Conservation (phyloP, 345 rosid species). For the Lepidium africanum region DNA sequence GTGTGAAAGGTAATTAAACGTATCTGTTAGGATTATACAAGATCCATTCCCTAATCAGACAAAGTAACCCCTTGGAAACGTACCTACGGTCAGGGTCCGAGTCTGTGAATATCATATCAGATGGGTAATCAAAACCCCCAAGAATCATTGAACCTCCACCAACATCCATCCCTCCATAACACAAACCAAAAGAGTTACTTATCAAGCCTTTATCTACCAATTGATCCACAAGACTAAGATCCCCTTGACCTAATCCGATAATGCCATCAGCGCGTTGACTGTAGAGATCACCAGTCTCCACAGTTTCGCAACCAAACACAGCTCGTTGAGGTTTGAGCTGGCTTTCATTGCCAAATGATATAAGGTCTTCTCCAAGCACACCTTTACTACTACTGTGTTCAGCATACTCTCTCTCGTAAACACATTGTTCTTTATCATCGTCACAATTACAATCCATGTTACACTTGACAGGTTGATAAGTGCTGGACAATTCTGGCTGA, state of each 20-base stretch:
- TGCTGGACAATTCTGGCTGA: conserved; percentile 63
- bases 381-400: conserved; percentile 92
- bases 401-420: conserved; percentile 84
- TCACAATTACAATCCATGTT: conserved; percentile 73
- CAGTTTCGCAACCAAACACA: conserved; percentile 82
- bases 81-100: conserved; percentile 82
- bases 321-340: conserved; percentile 68
- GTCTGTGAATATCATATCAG: conserved; percentile 59
- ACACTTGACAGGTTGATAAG: conserved; percentile 72
- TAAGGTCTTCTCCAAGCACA: conserved; percentile 67
- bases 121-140: conserved; percentile 60
- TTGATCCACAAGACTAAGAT: conserved; percentile 84
- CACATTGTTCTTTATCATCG: conserved; percentile 43
- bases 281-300: conserved; percentile 88
- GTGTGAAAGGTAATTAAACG: conserved; percentile 61
- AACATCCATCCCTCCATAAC: conserved; percentile 93
- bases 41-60: conserved; percentile 25
- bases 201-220: conserved; percentile 76
- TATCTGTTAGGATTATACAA: conserved; percentile 42
- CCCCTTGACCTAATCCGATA: conserved; percentile 92
- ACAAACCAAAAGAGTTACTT: conserved; percentile 78
- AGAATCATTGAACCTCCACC: conserved; percentile 98
- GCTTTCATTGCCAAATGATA: conserved; percentile 80
- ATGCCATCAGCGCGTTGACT: conserved; percentile 93
- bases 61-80: conserved; percentile 31